Evolutionary conservation across 306 rosid species (phyloP), one percentile per base, ranked within the genome.

Genomic region (Fagus crenata): DNA sequence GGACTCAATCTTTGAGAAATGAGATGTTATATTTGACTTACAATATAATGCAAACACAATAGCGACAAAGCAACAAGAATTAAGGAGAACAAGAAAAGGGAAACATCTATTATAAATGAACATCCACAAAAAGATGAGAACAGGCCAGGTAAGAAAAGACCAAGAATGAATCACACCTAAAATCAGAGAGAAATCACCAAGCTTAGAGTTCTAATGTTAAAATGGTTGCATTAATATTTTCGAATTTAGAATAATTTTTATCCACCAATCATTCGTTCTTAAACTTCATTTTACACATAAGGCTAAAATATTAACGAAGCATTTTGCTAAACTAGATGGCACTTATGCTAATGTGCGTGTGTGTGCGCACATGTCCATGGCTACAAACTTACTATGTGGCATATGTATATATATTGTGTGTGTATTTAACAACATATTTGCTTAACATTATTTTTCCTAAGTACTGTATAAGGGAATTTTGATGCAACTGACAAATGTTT

Each of bases 1-100:
- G 55, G 39, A 46, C 74, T 73, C 53, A 35, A 55, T 46, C 71
- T 40, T 72, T 42, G 59, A 55, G 71, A 77, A 36, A 70, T 70
- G 60, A 72, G 4, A 35, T 13, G 63, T 7, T 56, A 56, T 56
- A 56, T 6, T 18, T 22, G 63, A 56, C 5, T 6, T 22, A 56
- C 35, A 6, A 43, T 56, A 22, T 22, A 7, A 22, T 56, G 63
- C 11, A 32, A 14, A 14, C 17, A 43, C 32, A 33, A 61, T 61
- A 61, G 5, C 42, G 18, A 61, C 9, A 61, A 43, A 61, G 68
- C 22, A 15, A 64, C 36, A 64, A 37, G 17, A 37, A 37, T 13
- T 64, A 14, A 14, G 14, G 46, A 64, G 28, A 36, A 15, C 46
- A 15, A 36, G 37, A 64, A 17, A 64, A 14, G 43, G 68, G 70